phyloP scores from a whole-genome alignment of 1,284 basidiomycete genomes.

The Tilletia indica region DNA sequence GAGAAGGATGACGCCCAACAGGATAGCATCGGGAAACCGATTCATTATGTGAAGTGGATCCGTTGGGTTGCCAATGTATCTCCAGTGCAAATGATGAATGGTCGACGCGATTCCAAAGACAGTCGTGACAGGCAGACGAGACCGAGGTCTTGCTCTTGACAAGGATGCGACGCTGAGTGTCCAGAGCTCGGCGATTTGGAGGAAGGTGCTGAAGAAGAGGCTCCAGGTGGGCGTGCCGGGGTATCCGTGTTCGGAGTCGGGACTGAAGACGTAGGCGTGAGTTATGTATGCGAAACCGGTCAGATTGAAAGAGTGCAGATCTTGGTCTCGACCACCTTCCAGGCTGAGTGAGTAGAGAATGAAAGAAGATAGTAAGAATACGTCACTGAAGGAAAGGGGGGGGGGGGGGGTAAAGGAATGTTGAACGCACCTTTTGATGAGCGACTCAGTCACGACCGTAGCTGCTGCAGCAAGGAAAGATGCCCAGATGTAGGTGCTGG shows the following conservation, averaged over 20 bases:
- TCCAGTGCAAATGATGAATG: slow-evolving; percentile 35
- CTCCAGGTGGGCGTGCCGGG: slow-evolving; percentile 35
- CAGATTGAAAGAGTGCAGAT: slow-evolving; percentile 46
- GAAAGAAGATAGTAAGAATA: background rate
- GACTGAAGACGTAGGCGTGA: slow-evolving; percentile 40
- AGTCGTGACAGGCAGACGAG: slow-evolving; percentile 38
- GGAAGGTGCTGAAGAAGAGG: slow-evolving; percentile 44
- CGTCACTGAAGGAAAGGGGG: background rate
- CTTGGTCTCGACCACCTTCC: slow-evolving; percentile 31
- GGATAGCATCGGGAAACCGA: slow-evolving; percentile 38
- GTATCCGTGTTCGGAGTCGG: slow-evolving; percentile 25
- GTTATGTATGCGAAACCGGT: slow-evolving; percentile 46
- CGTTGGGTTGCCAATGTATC: slow-evolving; percentile 10
- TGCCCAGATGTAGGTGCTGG: slow-evolving; percentile 9
- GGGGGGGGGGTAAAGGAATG: no score
- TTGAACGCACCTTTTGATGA: slow-evolving; percentile 18
- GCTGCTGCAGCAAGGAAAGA: slow-evolving; percentile 17
- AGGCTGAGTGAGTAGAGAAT: slow-evolving; percentile 27
- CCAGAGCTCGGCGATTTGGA: slow-evolving; percentile 37
- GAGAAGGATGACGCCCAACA: slow-evolving; percentile 36
- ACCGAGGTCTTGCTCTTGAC: background rate
- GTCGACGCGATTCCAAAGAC: slow-evolving; percentile 35
- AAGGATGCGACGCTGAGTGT: slow-evolving; percentile 11
- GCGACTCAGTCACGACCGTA: slow-evolving; percentile 29
- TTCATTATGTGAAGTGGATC: slow-evolving; percentile 34